phyloP scores from a whole-genome alignment of 495 filamentous ascomycete species.

The Lophiostoma macrostomum region DNA sequence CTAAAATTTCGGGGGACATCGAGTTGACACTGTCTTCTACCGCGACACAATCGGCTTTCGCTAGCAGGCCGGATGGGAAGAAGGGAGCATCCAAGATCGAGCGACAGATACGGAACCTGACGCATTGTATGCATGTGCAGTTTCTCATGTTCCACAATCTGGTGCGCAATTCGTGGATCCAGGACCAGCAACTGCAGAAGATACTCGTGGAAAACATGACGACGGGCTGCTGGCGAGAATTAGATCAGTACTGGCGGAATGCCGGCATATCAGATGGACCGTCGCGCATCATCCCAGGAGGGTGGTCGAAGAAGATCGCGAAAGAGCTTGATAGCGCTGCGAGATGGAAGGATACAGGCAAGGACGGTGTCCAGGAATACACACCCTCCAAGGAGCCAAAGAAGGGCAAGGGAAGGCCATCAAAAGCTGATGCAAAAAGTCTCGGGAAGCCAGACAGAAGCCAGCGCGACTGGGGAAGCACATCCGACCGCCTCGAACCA shows the following conservation, averaged over 20 bases:
- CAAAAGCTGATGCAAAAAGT: constrained; percentile 3
- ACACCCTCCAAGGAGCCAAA: not conserved
- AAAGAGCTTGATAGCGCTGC: constrained; percentile 16
- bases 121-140: constrained; percentile 88
- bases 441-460: constrained; percentile 30
- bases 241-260: constrained; percentile 69
- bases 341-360: constrained; percentile 8
- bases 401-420: not conserved
- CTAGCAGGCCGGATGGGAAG: constrained; percentile 57
- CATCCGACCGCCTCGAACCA: constrained; percentile 64
- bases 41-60: constrained; percentile 39
- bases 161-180: constrained; percentile 80
- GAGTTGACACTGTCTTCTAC: constrained; percentile 61
- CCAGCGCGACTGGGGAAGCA: constrained; percentile 71
- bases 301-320: constrained; percentile 5
- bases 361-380: constrained; percentile 12
- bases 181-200: constrained; percentile 73
- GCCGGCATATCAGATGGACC: constrained; percentile 55
- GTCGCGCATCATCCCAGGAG: constrained; percentile 42
- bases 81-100: constrained; percentile 86
- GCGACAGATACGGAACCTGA: constrained; percentile 67
- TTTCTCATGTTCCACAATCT: constrained; percentile 85
- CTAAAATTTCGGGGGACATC: constrained; percentile 53
- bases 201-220: constrained; percentile 71
- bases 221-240: constrained; percentile 62